These are phyloP conservation scores for Nitzschia sp. DNA, from an alignment of 108 stramenopile species.

Conservation along the genomic window DNA sequence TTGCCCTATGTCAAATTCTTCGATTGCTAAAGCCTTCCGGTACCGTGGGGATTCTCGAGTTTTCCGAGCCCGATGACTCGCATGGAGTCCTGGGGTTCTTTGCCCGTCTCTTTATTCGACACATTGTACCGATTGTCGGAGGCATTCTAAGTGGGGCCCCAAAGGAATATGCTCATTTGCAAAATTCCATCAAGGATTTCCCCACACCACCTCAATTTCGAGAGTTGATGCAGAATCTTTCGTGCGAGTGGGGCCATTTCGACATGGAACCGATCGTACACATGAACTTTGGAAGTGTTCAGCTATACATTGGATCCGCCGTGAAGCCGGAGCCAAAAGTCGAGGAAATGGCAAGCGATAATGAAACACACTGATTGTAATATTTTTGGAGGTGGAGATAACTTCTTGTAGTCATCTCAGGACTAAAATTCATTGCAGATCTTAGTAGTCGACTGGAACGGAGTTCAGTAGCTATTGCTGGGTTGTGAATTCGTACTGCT, in stretches of 20 bases:
- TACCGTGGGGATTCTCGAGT: constrained; percentile 73
- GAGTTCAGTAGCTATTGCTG: no score
- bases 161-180: constrained; percentile 79
- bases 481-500: no score
- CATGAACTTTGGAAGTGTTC: constrained; percentile 83
- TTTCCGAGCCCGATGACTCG: constrained; percentile 68
- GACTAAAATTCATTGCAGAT: no score
- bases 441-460: no score
- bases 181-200: constrained; percentile 83
- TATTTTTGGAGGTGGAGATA: no score
- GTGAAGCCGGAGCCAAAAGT: not conserved
- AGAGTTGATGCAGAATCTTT: constrained; percentile 49
- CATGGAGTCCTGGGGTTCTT: constrained; percentile 54
- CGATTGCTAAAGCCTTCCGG: constrained; percentile 61
- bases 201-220: constrained; percentile 75
- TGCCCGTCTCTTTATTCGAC: constrained; percentile 73
- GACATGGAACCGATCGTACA: constrained; percentile 60
- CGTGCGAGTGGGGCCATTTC: constrained; percentile 59
- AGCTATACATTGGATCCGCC: constrained; percentile 56
- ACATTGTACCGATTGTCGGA: constrained; percentile 77
- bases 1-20: constrained; percentile 82
- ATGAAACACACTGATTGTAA: not conserved
- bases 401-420: no score
- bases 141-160: constrained; percentile 73
- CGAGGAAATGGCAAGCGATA: not conserved